Evolutionary conservation across 495 filamentous ascomycete species (phyloP), one percentile per base, ranked within the genome.

Genomic region (Penicillium malachiteum): DNA sequence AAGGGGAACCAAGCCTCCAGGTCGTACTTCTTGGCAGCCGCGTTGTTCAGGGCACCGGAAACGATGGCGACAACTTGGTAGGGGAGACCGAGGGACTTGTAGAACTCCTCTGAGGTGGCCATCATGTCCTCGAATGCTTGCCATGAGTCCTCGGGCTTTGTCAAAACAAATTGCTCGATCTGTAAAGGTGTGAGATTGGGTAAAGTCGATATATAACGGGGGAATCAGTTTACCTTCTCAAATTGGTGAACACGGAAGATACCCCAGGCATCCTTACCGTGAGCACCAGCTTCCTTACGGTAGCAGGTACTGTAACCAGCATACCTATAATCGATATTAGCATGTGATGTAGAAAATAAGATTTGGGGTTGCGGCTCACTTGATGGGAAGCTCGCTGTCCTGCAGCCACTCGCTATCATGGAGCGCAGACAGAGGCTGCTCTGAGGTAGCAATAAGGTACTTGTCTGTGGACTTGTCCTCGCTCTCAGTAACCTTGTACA

Each of bases 221-320:
- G 7, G 41, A 37, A 21, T 42, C 16, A 54, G 34, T 60, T 62
- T 38, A 86, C 84, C 85, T 98, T 98, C 72, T 97, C 94, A 65
- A 98, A 98, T 67, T 98, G 93, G 73, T 98, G 94, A 39, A 97
- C 92, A 63, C 94, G 87, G 81, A 97, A 98, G 59, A 97, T 90
- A 50, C 94, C 94, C 94, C 94, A 98, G 5, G 95, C 93, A 65
- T 98, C 94, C 72, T 90, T 91, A 35, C 94, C 94, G 65, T 96
- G 92, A 16, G 82, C 72, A 44, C 94, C 94, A 34, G 94, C 94
- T 69, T 98, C 94, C 77, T 95, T 92, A 41, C 94, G 84, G 72
- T 96, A 98, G 67, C 91, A 96, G 16, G 94, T 96, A 59, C 85
- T 90, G 78, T 91, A 96, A 7, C 94, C 94, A 5, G 92, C 94